These are phyloP conservation scores for Cinchona pubescens DNA, from an alignment of 257 asterid genomes.

Conservation along the genomic window DNA sequence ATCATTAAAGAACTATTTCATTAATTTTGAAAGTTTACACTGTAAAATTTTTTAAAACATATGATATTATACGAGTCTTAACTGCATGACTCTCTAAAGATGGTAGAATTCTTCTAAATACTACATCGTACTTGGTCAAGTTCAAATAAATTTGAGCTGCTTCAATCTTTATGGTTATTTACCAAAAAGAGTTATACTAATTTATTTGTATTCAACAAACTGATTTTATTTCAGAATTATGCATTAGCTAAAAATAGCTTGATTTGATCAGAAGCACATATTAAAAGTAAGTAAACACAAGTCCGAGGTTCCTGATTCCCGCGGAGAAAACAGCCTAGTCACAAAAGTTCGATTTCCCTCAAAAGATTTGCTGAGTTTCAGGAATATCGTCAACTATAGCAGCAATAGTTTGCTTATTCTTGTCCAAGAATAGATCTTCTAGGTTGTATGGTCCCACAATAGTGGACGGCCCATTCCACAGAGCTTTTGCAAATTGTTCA, in stretches of 20 bases:
- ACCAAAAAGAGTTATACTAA: no score
- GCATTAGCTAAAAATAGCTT: not conserved
- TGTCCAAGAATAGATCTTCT: conserved; percentile 17
- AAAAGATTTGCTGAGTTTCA: conserved; percentile 14
- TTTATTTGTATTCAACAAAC: no score
- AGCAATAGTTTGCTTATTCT: conserved; percentile 18
- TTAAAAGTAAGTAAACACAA: no score
- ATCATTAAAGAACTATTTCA: no score
- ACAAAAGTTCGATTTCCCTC: not conserved
- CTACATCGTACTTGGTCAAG: no score
- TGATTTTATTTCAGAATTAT: not conserved
- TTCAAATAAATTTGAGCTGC: no score
- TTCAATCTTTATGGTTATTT: no score
- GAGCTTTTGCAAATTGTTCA: conserved; percentile 27
- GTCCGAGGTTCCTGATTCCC: not conserved
- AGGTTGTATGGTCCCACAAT: conserved; percentile 20
- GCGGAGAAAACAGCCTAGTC: not conserved
- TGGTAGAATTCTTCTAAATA: no score
- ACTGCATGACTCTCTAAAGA: no score
- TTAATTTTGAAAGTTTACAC: no score
- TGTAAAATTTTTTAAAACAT: no score
- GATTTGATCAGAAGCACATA: not conserved
- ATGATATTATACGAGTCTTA: no score
- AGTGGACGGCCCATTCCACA: conserved; percentile 25
- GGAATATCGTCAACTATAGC: conserved; percentile 28